phyloP scores from a whole-genome alignment of 2,329 filamentous ascomycete species.

The Trichoderma polysporum region DNA sequence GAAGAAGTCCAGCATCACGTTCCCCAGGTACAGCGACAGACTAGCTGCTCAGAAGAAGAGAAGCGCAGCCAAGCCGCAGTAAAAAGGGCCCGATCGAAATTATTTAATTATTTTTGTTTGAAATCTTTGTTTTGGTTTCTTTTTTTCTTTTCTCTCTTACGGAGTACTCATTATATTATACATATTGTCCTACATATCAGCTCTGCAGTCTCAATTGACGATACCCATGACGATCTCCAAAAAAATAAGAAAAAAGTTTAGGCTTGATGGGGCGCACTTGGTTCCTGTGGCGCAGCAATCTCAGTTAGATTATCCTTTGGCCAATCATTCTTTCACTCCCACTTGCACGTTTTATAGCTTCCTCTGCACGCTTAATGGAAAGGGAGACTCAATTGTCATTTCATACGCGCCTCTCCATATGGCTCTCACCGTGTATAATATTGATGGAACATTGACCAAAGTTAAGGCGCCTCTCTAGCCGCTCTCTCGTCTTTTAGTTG shows the following conservation, averaged over 20 bases:
- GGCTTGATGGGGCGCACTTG: neutral
- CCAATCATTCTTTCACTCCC: slow-evolving; percentile 16
- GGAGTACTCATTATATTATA: slow-evolving; percentile 7
- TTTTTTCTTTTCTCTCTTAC: slow-evolving; percentile 19
- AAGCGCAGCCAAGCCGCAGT: slow-evolving; percentile 22
- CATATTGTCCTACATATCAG: slow-evolving; percentile 13
- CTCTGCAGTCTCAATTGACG: slow-evolving; percentile 23
- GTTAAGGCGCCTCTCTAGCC: neutral
- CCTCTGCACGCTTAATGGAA: neutral
- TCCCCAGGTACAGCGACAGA: slow-evolving; percentile 57
- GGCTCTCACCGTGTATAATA: neutral
- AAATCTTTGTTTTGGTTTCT: neutral
- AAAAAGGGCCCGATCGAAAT: neutral
- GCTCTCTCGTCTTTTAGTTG: neutral
- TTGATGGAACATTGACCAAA: neutral
- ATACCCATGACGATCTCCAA: slow-evolving; percentile 20
- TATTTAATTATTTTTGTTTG: neutral
- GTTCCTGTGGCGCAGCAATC: slow-evolving; percentile 23
- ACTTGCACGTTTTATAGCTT: neutral
- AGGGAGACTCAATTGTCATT: neutral
- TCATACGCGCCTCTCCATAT: neutral
- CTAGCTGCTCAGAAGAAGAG: slow-evolving; percentile 47
- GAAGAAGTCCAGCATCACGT: slow-evolving; percentile 59
- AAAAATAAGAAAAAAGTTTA: neutral
- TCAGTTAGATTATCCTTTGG: neutral